A percentile compares a stretch with the other conserved stretches of the same genome.
Evolutionary conservation across 306 rosid genomes (phyloP).

Genomic region (Cicer arietinum): DNA sequence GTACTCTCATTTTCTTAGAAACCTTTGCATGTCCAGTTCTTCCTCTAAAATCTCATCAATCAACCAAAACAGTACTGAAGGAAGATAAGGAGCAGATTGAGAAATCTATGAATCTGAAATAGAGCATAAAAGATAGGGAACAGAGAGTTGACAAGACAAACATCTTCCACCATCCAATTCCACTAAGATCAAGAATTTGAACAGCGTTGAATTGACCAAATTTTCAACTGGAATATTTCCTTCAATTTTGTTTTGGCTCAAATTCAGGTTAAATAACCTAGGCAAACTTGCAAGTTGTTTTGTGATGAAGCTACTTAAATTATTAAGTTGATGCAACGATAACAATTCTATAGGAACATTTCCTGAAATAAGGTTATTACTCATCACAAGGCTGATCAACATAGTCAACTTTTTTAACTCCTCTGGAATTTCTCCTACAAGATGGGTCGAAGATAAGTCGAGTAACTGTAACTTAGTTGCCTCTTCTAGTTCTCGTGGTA

Average conservation of each 20-base stretch:
- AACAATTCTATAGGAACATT: slow-evolving; percentile 5
- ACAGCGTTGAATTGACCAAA: slow-evolving; percentile 33
- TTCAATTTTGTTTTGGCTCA: slow-evolving; percentile 32
- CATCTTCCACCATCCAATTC: not conserved
- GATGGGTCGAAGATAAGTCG: too few species aligned
- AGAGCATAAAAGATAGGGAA: too few species aligned
- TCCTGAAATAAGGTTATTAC: slow-evolving; percentile 20
- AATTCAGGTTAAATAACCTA: not conserved
- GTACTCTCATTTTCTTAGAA: too few species aligned
- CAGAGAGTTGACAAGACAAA: too few species aligned
- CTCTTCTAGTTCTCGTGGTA: not conserved
- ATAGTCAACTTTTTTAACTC: slow-evolving; percentile 12
- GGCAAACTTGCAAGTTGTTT: slow-evolving; percentile 16
- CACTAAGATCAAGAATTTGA: slow-evolving; percentile 51
- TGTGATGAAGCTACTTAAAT: slow-evolving; percentile 16
- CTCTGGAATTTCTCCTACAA: slow-evolving; percentile 29
- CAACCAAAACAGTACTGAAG: too few species aligned
- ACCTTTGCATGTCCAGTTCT: too few species aligned
- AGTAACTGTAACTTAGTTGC: too few species aligned
- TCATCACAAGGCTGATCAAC: not conserved
- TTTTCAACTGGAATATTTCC: slow-evolving; percentile 3
- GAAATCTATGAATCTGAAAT: too few species aligned
- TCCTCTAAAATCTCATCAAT: too few species aligned
- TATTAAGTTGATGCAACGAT: slow-evolving; percentile 8
- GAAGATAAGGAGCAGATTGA: too few species aligned